Evolutionary conservation across 495 filamentous ascomycete species (phyloP).

Genomic region (Lophiotrema nucula): DNA sequence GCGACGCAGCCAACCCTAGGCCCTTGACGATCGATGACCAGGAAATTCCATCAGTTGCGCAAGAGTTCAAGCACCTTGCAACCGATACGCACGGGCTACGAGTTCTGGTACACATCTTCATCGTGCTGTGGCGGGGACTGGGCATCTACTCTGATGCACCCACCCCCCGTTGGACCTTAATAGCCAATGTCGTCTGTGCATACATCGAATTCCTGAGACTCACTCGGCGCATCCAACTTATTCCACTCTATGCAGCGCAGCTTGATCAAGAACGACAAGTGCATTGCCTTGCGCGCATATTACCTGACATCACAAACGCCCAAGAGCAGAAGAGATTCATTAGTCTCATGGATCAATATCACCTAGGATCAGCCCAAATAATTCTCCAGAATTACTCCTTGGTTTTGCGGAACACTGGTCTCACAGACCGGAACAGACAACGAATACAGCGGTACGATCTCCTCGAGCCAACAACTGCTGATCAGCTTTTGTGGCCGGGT

Average conservation of each 20-base stretch:
- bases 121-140: conserved; percentile 47
- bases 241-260: conserved; percentile 83
- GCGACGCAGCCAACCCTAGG: not conserved
- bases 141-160: conserved; percentile 42
- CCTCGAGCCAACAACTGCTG: conserved; percentile 11
- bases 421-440: not conserved
- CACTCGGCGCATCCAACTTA: conserved; percentile 65
- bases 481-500: conserved; percentile 35
- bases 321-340: conserved; percentile 52
- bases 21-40: not conserved
- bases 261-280: conserved; percentile 54
- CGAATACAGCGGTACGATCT: conserved; percentile 10
- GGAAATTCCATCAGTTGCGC: not conserved
- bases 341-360: conserved; percentile 53
- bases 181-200: conserved; percentile 69
- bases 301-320: conserved; percentile 52
- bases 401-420: conserved; percentile 6
- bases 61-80: conserved; percentile 4
- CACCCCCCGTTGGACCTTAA: conserved; percentile 33
- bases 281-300: conserved; percentile 54
- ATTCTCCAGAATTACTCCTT: conserved; percentile 43
- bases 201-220: conserved; percentile 78
- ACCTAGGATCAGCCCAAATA: conserved; percentile 53
- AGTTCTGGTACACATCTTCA: conserved; percentile 59
- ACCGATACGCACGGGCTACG: conserved; percentile 59